Conservation (phyloP, 306 rosid species). For the Canavalia gladiata region DNA sequence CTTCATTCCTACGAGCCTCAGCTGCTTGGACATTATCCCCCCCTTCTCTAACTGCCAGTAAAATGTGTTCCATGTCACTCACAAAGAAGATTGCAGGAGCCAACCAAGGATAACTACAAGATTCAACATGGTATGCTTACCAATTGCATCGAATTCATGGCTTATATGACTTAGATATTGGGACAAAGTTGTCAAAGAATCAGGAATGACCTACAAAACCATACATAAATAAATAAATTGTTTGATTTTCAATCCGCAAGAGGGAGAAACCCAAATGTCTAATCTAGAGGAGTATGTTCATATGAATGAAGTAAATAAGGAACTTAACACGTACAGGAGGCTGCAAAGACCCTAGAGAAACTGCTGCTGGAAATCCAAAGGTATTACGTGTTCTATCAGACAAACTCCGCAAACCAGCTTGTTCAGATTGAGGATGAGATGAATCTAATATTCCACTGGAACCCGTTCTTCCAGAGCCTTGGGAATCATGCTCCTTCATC, state of each 20-base stretch:
- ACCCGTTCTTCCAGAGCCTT: constrained; percentile 72
- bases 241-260: constrained; percentile 6
- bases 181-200: constrained; percentile 89
- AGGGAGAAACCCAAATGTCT: constrained; percentile 34
- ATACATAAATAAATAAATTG: constrained; percentile 45
- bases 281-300: constrained; percentile 19
- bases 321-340: constrained; percentile 75
- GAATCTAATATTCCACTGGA: constrained; percentile 64
- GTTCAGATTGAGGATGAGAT: constrained; percentile 68
- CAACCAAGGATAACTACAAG: constrained; percentile 40
- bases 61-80: constrained; percentile 46
- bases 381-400: constrained; percentile 66
- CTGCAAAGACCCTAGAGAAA: constrained; percentile 74
- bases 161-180: constrained; percentile 74
- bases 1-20: constrained; percentile 56
- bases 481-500: constrained; percentile 76
- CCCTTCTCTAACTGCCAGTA: constrained; percentile 74
- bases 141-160: constrained; percentile 74
- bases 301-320: constrained; percentile 47
- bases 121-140: constrained; percentile 60
- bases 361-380: constrained; percentile 68
- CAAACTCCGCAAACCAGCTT: constrained; percentile 59
- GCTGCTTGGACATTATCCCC: constrained; percentile 60
- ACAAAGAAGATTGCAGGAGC: constrained; percentile 36
- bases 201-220: constrained; percentile 84